Evolutionary conservation across 1,139 yeast species (phyloP).

Genomic region (Pichia cactophila): DNA sequence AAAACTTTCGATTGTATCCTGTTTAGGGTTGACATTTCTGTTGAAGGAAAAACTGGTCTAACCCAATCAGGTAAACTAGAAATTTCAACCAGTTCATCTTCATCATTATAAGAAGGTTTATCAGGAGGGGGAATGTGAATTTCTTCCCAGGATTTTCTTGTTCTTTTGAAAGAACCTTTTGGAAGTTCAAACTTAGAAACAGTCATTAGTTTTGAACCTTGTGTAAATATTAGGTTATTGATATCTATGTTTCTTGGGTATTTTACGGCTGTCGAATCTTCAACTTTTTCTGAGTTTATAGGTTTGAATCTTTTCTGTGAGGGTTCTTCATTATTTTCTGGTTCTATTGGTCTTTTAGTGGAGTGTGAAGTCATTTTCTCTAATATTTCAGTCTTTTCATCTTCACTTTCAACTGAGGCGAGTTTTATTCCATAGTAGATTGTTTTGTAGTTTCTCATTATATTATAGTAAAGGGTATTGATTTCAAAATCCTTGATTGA

Average conservation of each 20-base stretch:
- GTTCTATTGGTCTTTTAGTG: conserved; percentile 9
- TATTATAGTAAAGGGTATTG: conserved; percentile 39
- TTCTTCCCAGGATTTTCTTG: conserved; percentile 71
- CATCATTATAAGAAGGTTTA: conserved; percentile 32
- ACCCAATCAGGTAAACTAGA: conserved; percentile 76
- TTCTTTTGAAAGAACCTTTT: conserved; percentile 71
- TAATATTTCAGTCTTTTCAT: conserved; percentile 14
- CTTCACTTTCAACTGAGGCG: conserved; percentile 13
- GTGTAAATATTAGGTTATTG: conserved; percentile 56
- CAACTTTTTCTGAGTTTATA: background rate
- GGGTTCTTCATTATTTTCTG: background rate
- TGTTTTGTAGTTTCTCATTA: conserved; percentile 38
- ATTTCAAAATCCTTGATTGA: conserved; percentile 46
- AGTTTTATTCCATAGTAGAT: conserved; percentile 26
- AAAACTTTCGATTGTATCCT: conserved; percentile 77
- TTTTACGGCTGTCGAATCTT: conserved; percentile 1
- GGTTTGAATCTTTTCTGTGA: background rate
- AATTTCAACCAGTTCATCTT: conserved; percentile 50
- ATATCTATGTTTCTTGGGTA: conserved; percentile 57
- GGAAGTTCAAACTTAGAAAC: conserved; percentile 67
- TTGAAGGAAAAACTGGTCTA: conserved; percentile 61
- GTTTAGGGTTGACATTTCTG: conserved; percentile 63
- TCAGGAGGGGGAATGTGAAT: conserved; percentile 79
- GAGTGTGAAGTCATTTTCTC: background rate
- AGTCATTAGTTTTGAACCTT: conserved; percentile 65